Evolutionary conservation across 441 rosid genomes (phyloP).

Genomic region (Adansonia rubrostipa): DNA sequence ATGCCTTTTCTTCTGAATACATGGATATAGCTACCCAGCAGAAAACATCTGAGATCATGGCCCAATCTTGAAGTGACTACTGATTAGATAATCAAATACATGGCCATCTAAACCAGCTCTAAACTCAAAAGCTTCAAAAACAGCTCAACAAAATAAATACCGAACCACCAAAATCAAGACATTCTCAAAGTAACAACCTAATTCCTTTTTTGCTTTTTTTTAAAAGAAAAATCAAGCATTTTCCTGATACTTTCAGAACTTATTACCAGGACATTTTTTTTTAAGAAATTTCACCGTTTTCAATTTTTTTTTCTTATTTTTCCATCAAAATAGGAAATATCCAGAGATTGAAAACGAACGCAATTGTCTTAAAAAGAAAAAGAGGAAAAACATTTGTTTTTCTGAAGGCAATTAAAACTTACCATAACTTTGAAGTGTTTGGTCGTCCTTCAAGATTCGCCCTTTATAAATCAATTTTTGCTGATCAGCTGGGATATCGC

Average conservation of each 20-base stretch:
- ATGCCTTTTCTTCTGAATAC: not conserved
- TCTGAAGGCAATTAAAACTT: not conserved
- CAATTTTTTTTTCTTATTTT: not conserved
- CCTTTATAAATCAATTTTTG: conserved; percentile 82
- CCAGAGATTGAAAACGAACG: not conserved
- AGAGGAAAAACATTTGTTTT: not conserved
- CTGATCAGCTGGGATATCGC: conserved; percentile 71
- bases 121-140: not conserved
- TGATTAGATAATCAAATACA: not conserved
- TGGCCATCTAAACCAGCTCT: conserved; percentile 11
- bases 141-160: not conserved
- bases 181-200: not conserved
- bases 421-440: conserved; percentile 67
- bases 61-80: not conserved
- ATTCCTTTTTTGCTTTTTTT: not conserved
- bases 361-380: not conserved
- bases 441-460: conserved; percentile 76
- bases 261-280: too few species aligned
- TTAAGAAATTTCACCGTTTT: conserved; percentile 4
- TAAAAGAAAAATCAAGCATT: conserved; percentile 10
- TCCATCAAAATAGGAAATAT: not conserved
- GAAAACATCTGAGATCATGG: not conserved
- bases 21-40: not conserved
- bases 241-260: not conserved
- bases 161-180: not conserved